Evolutionary conservation across 1,139 yeast species (phyloP).

Genomic region (Saccharomyces hybrid): DNA sequence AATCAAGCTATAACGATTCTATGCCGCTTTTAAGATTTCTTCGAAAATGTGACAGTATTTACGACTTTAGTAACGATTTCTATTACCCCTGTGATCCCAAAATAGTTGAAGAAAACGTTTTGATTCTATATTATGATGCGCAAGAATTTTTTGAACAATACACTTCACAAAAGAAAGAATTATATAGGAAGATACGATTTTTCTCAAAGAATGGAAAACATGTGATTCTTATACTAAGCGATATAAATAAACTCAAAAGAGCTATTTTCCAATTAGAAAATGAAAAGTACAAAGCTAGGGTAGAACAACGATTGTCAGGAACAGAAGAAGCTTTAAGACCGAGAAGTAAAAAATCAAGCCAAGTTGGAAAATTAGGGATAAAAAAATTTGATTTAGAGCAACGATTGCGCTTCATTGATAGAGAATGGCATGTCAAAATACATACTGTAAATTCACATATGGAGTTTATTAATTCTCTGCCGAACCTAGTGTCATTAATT

Average conservation of each 20-base stretch:
- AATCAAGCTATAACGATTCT: slow-evolving; percentile 17
- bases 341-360: slow-evolving; percentile 7
- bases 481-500: slow-evolving; percentile 49
- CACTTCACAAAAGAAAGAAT: slow-evolving; percentile 25
- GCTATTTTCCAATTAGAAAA: slow-evolving; percentile 42
- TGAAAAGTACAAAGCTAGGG: slow-evolving; percentile 38
- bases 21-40: slow-evolving; percentile 31
- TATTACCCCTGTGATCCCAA: slow-evolving; percentile 46
- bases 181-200: slow-evolving; percentile 15
- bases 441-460: slow-evolving; percentile 27
- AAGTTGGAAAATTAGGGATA: slow-evolving; percentile 13
- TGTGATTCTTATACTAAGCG: slow-evolving; percentile 42
- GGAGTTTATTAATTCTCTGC: slow-evolving; percentile 49
- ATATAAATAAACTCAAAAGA: slow-evolving; percentile 39
- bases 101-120: slow-evolving; percentile 37
- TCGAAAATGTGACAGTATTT: slow-evolving; percentile 34
- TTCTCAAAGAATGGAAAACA: slow-evolving; percentile 24
- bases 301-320: slow-evolving; percentile 11
- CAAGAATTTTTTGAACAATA: slow-evolving; percentile 37
- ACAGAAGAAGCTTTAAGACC: slow-evolving; percentile 13
- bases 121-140: slow-evolving; percentile 42
- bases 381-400: slow-evolving; percentile 17
- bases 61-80: slow-evolving; percentile 39
- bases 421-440: slow-evolving; percentile 22
- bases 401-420: slow-evolving; percentile 20